phyloP scores from a whole-genome alignment of 495 filamentous ascomycete species.

The Daldinia concentrica region DNA sequence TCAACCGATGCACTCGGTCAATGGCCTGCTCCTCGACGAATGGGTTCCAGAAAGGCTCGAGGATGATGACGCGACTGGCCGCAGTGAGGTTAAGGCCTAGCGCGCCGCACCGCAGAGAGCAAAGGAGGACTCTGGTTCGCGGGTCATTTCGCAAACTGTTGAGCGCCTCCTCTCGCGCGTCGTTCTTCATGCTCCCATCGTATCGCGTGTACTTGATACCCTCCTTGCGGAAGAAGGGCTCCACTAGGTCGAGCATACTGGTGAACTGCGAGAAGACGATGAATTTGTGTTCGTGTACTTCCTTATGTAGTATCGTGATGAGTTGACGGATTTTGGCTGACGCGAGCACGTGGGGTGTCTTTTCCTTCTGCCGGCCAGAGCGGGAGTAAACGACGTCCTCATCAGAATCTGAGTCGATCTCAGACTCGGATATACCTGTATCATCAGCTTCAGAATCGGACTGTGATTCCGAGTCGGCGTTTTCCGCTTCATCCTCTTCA shows the following conservation, averaged over 20 bases:
- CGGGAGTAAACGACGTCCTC: slow-evolving; percentile 45
- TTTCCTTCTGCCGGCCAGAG: slow-evolving; percentile 40
- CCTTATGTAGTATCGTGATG: slow-evolving; percentile 79
- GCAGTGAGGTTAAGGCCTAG: slow-evolving; percentile 94
- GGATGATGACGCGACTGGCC: slow-evolving; percentile 89
- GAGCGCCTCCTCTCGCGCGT: slow-evolving; percentile 87
- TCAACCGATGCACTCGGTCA: slow-evolving; percentile 95
- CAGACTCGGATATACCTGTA: slow-evolving; percentile 46
- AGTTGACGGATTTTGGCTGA: slow-evolving; percentile 93
- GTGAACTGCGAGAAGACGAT: slow-evolving; percentile 91
- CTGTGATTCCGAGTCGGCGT: slow-evolving; percentile 48
- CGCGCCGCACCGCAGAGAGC: slow-evolving; percentile 91
- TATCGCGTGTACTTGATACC: slow-evolving; percentile 85
- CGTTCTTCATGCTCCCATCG: slow-evolving; percentile 95
- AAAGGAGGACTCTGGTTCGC: slow-evolving; percentile 80
- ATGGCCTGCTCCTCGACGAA: slow-evolving; percentile 99
- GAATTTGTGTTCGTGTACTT: slow-evolving; percentile 83
- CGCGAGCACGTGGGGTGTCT: slow-evolving; percentile 59
- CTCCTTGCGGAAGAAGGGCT: slow-evolving; percentile 82
- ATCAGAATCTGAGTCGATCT: slow-evolving; percentile 57
- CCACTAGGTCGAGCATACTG: slow-evolving; percentile 92
- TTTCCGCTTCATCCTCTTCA: slow-evolving; percentile 42
- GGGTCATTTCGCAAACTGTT: slow-evolving; percentile 72
- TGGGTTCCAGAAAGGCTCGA: slow-evolving; percentile 98
- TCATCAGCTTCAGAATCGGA: slow-evolving; percentile 50